These are phyloP conservation scores for Juglanconis oblonga DNA, from an alignment of 2,329 filamentous ascomycete genomes.

Conservation along the genomic window DNA sequence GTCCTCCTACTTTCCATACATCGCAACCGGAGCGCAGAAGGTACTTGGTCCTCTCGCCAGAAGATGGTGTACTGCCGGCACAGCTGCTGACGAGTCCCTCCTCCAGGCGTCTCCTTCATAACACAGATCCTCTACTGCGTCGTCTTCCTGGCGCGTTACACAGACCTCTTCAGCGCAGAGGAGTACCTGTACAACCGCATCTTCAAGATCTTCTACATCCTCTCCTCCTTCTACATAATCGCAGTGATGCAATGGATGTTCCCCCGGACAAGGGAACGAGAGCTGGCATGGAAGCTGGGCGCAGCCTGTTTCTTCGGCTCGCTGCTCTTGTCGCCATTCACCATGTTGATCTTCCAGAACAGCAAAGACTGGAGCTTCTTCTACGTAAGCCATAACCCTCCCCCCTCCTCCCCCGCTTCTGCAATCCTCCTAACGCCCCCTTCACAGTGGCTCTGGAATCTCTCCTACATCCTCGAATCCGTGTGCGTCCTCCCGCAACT, in stretches of 20 bases:
- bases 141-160: constrained; percentile 84
- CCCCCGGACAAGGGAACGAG: constrained; percentile 82
- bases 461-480: constrained; percentile 89
- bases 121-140: constrained; percentile 83
- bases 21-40: constrained; percentile 81
- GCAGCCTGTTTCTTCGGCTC: constrained; percentile 65
- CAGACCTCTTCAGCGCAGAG: constrained; percentile 67
- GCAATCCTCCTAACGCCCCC: constrained; percentile 18
- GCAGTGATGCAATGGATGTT: constrained; percentile 83
- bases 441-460: constrained; percentile 73
- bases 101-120: constrained; percentile 80
- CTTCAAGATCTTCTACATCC: constrained; percentile 87
- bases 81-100: constrained; percentile 17
- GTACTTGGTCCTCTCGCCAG: constrained; percentile 34
- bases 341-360: constrained; percentile 64
- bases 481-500: constrained; percentile 89
- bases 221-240: constrained; percentile 81
- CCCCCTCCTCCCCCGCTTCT: background rate
- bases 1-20: constrained; percentile 92
- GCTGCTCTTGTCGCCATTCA: constrained; percentile 66
- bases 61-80: background rate
- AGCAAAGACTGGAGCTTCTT: constrained; percentile 45
- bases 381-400: constrained; percentile 38
- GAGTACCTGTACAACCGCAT: constrained; percentile 65
- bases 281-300: constrained; percentile 91